Conservation (phyloP, 495 filamentous ascomycete species). For the Penicillium atrosanguineum region DNA sequence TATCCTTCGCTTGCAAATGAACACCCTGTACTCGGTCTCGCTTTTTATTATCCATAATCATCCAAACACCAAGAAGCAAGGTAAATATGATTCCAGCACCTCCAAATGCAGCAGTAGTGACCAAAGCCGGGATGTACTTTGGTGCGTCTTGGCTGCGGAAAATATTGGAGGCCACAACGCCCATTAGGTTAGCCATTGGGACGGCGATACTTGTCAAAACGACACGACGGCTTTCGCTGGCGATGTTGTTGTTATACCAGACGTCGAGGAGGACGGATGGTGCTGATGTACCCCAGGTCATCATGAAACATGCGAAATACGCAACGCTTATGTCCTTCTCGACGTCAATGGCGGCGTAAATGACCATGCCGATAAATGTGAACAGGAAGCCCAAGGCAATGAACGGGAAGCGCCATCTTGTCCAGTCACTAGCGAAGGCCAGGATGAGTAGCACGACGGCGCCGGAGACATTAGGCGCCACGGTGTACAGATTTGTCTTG, state of each 20-base stretch:
- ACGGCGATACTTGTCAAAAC: constrained; percentile 71
- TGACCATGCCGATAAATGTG: constrained; percentile 73
- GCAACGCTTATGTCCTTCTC: constrained; percentile 56
- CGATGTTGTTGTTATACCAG: constrained; percentile 81
- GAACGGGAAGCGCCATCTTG: constrained; percentile 68
- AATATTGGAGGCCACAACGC: constrained; percentile 69
- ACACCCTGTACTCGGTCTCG: constrained; percentile 61
- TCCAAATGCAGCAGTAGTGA: constrained; percentile 72
- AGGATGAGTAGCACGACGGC: constrained; percentile 68
- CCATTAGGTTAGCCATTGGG: constrained; percentile 79
- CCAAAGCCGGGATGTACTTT: constrained; percentile 70
- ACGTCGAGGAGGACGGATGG: constrained; percentile 51
- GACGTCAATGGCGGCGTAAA: constrained; percentile 68
- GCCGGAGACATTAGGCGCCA: constrained; percentile 68
- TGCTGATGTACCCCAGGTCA: constrained; percentile 66
- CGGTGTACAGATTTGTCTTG: constrained; percentile 75
- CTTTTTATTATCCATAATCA: constrained; percentile 67
- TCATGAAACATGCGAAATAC: constrained; percentile 80
- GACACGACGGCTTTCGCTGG: constrained; percentile 69
- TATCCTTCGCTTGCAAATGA: constrained; percentile 58
- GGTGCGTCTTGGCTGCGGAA: constrained; percentile 70
- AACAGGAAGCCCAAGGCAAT: constrained; percentile 70
- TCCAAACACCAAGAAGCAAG: constrained; percentile 57
- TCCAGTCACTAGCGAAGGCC: constrained; percentile 63
- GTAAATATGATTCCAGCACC: constrained; percentile 60